Conservation (phyloP, 2,329 filamentous ascomycete species). For the Pezicula radicicola region DNA sequence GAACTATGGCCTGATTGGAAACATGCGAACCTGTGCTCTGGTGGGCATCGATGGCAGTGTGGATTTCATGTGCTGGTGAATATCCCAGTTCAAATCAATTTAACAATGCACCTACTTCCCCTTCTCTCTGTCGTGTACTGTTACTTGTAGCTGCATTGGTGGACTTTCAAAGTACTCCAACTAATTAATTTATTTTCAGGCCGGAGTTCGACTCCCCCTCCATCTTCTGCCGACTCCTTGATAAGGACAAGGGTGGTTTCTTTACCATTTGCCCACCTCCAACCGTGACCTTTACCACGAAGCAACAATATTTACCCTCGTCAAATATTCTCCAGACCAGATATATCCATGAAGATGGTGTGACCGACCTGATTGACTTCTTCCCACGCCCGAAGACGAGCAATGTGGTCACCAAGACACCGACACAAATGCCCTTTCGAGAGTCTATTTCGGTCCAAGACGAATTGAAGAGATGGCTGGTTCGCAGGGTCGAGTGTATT, state of each 20-base stretch:
- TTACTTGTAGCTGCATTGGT: constrained; percentile 4
- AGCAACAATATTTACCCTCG: constrained; percentile 74
- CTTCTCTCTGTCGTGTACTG: background rate
- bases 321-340: constrained; percentile 74
- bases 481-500: constrained; percentile 70
- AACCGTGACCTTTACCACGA: constrained; percentile 58
- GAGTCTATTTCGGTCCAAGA: constrained; percentile 53
- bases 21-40: constrained; percentile 77
- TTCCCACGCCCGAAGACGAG: constrained; percentile 67
- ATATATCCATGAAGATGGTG: constrained; percentile 74
- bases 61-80: constrained; percentile 75
- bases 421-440: constrained; percentile 49
- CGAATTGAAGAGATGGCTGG: constrained; percentile 68
- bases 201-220: constrained; percentile 77
- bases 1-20: constrained; percentile 77
- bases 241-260: constrained; percentile 72
- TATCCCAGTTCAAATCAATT: background rate
- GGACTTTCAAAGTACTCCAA: background rate
- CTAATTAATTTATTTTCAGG: constrained; percentile 37
- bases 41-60: constrained; percentile 71
- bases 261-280: constrained; percentile 62
- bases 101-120: background rate
- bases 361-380: constrained; percentile 72
- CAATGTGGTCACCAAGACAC: constrained; percentile 44
- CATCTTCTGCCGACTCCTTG: constrained; percentile 70